Base-by-base conservation (phyloP, 441 rosid species). In the Pelargonium citronellum region DNA sequence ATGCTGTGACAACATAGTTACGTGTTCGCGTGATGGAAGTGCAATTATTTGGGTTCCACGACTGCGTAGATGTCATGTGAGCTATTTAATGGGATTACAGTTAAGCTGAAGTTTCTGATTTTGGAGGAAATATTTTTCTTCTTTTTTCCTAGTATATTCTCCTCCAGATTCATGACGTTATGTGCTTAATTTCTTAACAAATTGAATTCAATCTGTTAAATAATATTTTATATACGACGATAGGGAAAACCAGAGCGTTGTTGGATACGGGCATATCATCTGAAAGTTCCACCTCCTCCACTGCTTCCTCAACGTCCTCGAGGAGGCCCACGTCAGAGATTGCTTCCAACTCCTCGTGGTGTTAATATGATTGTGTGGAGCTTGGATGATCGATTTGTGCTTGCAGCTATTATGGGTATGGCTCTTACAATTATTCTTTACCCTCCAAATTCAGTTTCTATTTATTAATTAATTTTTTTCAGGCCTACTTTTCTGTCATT, bases 21-120 rank as follows among this genome's bases (percentile, higher is more conserved):
- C 99, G 10, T 96, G 98, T 82, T 96, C 99, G 77, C 97, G 97
- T 67, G 99, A 96, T 81, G 99, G 99, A 73, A 96, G 99, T 86
- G 99, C 99, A 84, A 96, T 93, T 73, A 93, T 96, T 68, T 96
- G 98, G 98, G 85, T 89, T 80, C 96, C 97, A 60, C 87, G 83
- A 88, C 85, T 91, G 55, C 96, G 99, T 72, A 86, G 91, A 87
- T 86, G 88, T 16, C 89, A 91, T 83, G 99, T 93, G 87, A 85
- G 79, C 68, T 77, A 69, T 46, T 71, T 43, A 49, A 16, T 51
- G 51, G 66, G 43, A 67, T 44, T 61, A 19, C 49, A 55, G 2
- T 68, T 9, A 47, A 62, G 63, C 71, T 75, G 74, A 20, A 46
- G 22, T 68, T 60, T 69, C 53, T 75, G 47, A 53, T 60, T 58